Evolutionary conservation across 2,329 filamentous ascomycete species (phyloP), one percentile per base, ranked within the genome.

Genomic region (Colletotrichum nymphaeae): DNA sequence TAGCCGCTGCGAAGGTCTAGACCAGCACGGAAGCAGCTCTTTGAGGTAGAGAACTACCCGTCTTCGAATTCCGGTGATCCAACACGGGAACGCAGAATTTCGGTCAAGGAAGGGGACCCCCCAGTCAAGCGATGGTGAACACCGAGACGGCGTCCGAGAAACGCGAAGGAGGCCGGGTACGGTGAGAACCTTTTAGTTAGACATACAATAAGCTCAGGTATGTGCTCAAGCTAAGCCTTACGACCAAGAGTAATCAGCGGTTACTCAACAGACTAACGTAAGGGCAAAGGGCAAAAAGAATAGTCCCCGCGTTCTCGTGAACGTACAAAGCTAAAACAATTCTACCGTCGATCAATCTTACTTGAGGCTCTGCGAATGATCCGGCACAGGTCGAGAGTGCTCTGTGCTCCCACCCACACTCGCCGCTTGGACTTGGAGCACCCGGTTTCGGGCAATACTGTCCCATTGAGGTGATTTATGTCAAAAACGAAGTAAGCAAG

Each of bases 301-400:
- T 12, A 2, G n/a, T 24, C 55, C 46, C 63, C n/a, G 26, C 49
- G n/a, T 24, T 30, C 5, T 55, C 57, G 63, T 14, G 11, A 37
- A 42, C 16, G 0, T 4, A 7, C 0, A 12, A 69, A 63, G 30
- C 22, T 16, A 28, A 58, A 35, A 49, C 5, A 12, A 14, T 59
- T 26, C 37, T 52, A 59, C 64, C 24, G 69, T 53, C 52, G 58
- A 69, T 63, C 49, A 69, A 30, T 42, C 58, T 53, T 24, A 62
- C 58, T 16, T 69, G 69, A 37, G 58, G 66, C 65, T 69, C 57
- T 53, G 59, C 8, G 42, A 49, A 9, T 3, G 42, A n/a, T 35
- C 11, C 46, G 49, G 64, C 49, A 58, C 9, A n/a, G 19, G 16
- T n/a, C 4, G 22, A 16, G 22, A 4, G 12, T 4, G 46, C 11